Percentiles rank a stretch among this genome's conserved stretches.
Conservation (phyloP, 2,329 filamentous ascomycete species). For the Pseudocercospora crystallina region DNA sequence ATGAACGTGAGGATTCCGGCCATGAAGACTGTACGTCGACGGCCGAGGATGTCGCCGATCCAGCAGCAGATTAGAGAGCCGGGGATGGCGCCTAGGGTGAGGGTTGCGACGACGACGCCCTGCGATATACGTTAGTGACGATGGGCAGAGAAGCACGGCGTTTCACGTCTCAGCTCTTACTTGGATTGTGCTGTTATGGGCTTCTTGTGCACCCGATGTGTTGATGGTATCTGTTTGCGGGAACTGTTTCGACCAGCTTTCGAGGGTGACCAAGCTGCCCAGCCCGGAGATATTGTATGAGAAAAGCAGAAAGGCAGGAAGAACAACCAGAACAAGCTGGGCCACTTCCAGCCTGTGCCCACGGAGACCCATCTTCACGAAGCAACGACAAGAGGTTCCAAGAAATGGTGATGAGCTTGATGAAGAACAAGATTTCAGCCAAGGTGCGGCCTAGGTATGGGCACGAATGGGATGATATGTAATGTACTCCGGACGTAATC, state of each 20-base stretch:
- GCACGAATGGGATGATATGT: too few relatives aligned
- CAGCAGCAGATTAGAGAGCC: conserved; percentile 47
- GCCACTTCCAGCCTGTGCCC: conserved; percentile 23
- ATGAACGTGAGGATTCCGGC: conserved; percentile 43
- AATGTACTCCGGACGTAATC: too few relatives aligned
- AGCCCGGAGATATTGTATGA: conserved; percentile 54
- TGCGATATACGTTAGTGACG: background rate
- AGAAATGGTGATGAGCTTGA: background rate
- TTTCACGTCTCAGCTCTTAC: too few relatives aligned
- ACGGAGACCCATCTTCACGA: conserved; percentile 12
- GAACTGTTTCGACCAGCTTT: conserved; percentile 45
- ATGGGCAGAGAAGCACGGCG: background rate
- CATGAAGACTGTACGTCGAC: conserved; percentile 45
- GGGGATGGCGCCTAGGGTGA: conserved; percentile 49
- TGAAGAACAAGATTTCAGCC: too few relatives aligned
- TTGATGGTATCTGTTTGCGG: conserved; percentile 50
- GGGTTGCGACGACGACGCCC: conserved; percentile 44
- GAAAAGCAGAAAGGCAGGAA: conserved; percentile 48
- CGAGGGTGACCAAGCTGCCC: conserved; percentile 45
- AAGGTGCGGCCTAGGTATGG: too few relatives aligned
- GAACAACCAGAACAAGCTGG: conserved; percentile 38
- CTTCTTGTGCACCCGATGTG: conserved; percentile 40
- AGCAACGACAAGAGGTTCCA: background rate
- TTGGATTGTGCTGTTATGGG: conserved; percentile 46
- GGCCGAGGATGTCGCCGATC: conserved; percentile 47